phyloP scores from a whole-genome alignment of 805 yeast species.

The Wickerhamiella brachini region DNA sequence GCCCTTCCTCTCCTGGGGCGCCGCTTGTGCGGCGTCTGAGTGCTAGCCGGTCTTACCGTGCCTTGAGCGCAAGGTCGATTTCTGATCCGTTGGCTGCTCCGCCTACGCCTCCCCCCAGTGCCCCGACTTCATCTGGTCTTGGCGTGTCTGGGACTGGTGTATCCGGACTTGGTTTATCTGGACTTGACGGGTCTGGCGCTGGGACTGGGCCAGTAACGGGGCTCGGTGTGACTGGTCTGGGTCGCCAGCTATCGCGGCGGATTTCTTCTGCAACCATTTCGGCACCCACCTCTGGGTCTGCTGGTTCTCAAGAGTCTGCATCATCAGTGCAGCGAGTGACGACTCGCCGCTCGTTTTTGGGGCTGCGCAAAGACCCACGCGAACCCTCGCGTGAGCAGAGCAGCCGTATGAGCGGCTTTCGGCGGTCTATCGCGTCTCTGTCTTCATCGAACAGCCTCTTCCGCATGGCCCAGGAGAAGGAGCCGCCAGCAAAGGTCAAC shows the following conservation, averaged over 20 bases:
- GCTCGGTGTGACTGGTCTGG: not conserved
- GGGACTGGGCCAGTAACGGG: too few relatives aligned
- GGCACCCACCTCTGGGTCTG: not conserved
- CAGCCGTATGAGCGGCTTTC: not conserved
- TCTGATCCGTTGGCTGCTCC: not conserved
- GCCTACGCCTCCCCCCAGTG: not conserved
- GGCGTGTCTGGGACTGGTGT: too few relatives aligned
- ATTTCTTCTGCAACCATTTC: not conserved
- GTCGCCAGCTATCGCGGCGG: not conserved
- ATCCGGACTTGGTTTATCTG: too few relatives aligned
- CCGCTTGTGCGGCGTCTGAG: not conserved
- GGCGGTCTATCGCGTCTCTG: not conserved
- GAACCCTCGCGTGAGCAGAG: not conserved
- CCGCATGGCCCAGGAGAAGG: not conserved
- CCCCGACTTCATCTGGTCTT: not conserved
- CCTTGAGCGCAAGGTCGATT: not conserved
- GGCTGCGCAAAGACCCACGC: not conserved
- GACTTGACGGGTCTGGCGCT: too few relatives aligned
- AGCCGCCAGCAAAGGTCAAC: not conserved
- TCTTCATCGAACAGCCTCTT: not conserved
- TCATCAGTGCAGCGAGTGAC: not conserved
- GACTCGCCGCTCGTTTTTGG: not conserved
- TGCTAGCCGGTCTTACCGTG: not conserved
- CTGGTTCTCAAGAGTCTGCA: not conserved
- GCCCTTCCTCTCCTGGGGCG: not conserved